phyloP scores from a whole-genome alignment of 1,139 yeast genomes.

The Suhomyces panamericanus region DNA sequence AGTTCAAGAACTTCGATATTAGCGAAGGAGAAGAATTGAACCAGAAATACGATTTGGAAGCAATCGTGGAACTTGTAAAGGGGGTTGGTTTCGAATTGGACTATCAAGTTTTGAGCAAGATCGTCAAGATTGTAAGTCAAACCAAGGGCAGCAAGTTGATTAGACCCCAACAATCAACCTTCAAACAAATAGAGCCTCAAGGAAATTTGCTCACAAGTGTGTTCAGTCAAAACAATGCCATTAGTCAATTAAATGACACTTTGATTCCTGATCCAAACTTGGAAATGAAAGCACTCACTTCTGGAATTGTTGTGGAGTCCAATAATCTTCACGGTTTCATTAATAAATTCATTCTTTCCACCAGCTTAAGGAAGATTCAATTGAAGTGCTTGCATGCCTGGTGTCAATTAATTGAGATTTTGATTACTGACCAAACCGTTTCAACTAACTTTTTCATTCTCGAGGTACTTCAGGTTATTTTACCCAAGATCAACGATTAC shows the following conservation, averaged over 20 bases:
- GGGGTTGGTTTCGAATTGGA: slow-evolving; percentile 21
- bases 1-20: slow-evolving; percentile 40
- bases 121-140: slow-evolving; percentile 28
- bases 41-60: slow-evolving; percentile 30
- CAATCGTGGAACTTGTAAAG: slow-evolving; percentile 29
- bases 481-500: slow-evolving; percentile 77
- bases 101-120: slow-evolving; percentile 24
- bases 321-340: slow-evolving; percentile 35
- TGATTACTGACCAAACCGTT: slow-evolving; percentile 57
- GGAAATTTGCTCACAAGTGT: not conserved
- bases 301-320: slow-evolving; percentile 29
- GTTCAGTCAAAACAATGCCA: slow-evolving; percentile 2
- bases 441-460: slow-evolving; percentile 53
- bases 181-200: not conserved
- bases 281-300: not conserved
- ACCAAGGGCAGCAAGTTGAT: slow-evolving; percentile 23
- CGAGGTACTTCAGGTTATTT: slow-evolving; percentile 70
- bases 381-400: slow-evolving; percentile 71
- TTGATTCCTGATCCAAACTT: slow-evolving; percentile 1
- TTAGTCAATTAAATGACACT: not conserved
- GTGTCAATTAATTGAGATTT: slow-evolving; percentile 75
- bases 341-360: slow-evolving; percentile 44
- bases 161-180: not conserved
- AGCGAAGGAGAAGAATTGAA: slow-evolving; percentile 44
- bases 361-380: slow-evolving; percentile 53